Conservation (phyloP, 331 rosid genomes). For the Quercus lobata region DNA sequence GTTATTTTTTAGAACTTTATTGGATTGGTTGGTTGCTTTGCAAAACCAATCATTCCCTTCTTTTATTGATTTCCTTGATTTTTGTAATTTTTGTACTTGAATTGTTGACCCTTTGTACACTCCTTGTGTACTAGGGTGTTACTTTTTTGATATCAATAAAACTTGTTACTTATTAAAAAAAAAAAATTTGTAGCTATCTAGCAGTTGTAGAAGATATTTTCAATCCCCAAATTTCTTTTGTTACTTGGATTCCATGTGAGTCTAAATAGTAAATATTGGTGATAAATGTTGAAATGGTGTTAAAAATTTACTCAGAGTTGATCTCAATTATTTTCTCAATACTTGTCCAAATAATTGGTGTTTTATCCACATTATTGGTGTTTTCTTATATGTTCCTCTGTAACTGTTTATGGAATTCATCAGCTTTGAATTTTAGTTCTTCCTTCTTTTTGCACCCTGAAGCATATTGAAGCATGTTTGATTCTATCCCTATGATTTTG, state of each 20-base stretch:
- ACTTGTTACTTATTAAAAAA: no score
- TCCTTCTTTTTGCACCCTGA: background rate
- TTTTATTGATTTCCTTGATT: no score
- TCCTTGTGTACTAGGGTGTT: no score
- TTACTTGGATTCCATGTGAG: background rate
- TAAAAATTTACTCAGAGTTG: background rate
- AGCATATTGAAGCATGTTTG: background rate
- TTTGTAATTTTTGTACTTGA: no score
- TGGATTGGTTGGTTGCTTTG: no score
- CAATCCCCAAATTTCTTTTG: background rate
- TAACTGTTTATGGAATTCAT: background rate
- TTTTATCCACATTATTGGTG: background rate
- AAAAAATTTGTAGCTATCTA: background rate
- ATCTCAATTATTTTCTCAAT: background rate
- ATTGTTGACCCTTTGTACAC: no score
- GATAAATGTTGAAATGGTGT: background rate
- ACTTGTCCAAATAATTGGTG: background rate
- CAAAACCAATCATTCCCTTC: no score
- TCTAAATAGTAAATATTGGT: background rate
- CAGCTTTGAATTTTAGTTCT: background rate
- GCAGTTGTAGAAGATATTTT: background rate
- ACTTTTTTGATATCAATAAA: no score
- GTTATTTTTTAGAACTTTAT: no score
- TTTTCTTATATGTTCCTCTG: background rate
- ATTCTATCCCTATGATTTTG: background rate